Evolutionary conservation across 192 early-diverging fungal genomes (phyloP).

Genomic region (Coemansia umbellata): DNA sequence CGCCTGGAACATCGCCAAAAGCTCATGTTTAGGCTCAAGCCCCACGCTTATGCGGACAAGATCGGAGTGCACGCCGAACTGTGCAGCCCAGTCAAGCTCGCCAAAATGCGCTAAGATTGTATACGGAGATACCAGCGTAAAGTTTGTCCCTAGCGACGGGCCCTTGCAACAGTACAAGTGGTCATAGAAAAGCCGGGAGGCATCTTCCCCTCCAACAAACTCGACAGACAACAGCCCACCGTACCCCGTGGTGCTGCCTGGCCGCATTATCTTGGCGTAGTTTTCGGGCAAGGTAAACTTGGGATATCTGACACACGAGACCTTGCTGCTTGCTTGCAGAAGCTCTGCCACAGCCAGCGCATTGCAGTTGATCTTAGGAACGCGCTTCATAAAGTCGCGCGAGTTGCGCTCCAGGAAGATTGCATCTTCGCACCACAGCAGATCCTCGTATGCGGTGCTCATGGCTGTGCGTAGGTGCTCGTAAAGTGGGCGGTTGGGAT

Average conservation of each 20-base stretch:
- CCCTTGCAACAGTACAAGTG: slow-evolving; percentile 79
- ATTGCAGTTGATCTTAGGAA: slow-evolving; percentile 70
- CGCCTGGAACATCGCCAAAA: slow-evolving; percentile 68
- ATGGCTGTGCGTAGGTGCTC: slow-evolving; percentile 55
- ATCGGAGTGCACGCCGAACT: slow-evolving; percentile 69
- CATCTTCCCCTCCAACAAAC: slow-evolving; percentile 54
- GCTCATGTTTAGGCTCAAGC: slow-evolving; percentile 66
- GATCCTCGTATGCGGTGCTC: slow-evolving; percentile 68
- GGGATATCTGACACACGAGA: slow-evolving; percentile 77
- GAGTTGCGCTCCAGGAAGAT: slow-evolving; percentile 95
- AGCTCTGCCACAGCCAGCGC: slow-evolving; percentile 74
- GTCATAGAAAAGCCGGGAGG: slow-evolving; percentile 75
- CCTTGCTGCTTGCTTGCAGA: slow-evolving; percentile 62
- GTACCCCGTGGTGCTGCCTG: slow-evolving; percentile 60
- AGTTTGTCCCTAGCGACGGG: slow-evolving; percentile 94
- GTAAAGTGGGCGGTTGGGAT: slow-evolving; percentile 63
- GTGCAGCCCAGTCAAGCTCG: slow-evolving; percentile 90
- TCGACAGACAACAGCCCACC: slow-evolving; percentile 86
- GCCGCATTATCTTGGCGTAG: slow-evolving; percentile 64
- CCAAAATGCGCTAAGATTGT: slow-evolving; percentile 92
- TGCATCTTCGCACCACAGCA: slow-evolving; percentile 89
- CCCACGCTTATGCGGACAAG: slow-evolving; percentile 89
- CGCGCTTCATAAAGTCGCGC: slow-evolving; percentile 73
- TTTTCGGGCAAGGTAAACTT: slow-evolving; percentile 67
- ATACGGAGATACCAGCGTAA: slow-evolving; percentile 91